phyloP scores from a whole-genome alignment of 371 early-diverging fungal species.

The Apophysomyces trapeziformis region DNA sequence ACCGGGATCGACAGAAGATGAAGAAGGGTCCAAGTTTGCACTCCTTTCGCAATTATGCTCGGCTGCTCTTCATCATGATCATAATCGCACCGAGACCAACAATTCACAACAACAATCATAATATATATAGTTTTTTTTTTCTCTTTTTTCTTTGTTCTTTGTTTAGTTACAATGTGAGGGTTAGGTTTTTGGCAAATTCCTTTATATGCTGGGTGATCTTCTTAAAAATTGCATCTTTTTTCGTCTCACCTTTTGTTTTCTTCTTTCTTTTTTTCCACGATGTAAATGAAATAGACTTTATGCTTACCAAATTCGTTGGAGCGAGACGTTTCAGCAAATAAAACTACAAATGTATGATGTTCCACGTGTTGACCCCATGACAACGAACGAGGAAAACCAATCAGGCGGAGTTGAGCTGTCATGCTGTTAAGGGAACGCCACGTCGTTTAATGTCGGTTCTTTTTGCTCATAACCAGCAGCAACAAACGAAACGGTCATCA shows the following conservation, averaged over 20 bases:
- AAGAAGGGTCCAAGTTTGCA: slow-evolving; percentile 39
- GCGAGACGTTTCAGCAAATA: neutral
- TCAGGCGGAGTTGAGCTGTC: neutral
- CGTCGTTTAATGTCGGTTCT: no score
- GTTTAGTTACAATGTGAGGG: slow-evolving; percentile 4
- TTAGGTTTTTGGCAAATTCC: slow-evolving; percentile 2
- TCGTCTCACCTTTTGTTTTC: neutral
- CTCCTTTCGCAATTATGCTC: slow-evolving; percentile 50
- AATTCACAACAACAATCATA: slow-evolving; percentile 17
- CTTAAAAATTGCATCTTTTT: neutral
- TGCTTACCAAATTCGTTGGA: neutral
- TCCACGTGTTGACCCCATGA: slow-evolving; percentile 7
- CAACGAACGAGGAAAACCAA: neutral
- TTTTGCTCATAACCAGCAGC: no score
- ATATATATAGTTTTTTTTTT: slow-evolving; percentile 11
- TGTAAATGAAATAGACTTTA: slow-evolving; percentile 2
- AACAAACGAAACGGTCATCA: no score
- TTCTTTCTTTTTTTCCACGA: neutral
- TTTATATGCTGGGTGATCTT: neutral
- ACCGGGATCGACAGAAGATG: slow-evolving; percentile 35
- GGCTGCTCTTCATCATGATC: slow-evolving; percentile 43
- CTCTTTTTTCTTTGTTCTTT: slow-evolving; percentile 13
- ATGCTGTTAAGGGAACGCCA: neutral
- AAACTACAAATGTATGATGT: neutral
- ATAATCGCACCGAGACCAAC: slow-evolving; percentile 5